A percentile compares a stretch with the other conserved stretches of the same genome.
These are phyloP conservation scores for Ochromonas danica DNA, from an alignment of 108 stramenopile species.

Conservation along the genomic window DNA sequence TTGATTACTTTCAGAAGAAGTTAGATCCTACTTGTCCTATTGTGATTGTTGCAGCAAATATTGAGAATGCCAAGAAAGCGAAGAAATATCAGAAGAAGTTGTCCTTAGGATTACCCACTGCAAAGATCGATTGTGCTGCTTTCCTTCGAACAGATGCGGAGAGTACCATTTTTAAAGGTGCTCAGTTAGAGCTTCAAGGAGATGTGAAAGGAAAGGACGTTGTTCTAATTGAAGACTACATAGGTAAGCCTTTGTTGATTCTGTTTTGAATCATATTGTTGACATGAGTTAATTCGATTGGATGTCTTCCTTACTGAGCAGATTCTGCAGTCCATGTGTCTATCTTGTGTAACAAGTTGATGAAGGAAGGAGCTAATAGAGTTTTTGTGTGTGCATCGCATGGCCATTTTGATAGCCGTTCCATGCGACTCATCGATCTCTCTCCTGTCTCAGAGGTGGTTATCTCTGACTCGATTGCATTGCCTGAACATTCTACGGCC, in stretches of 20 bases:
- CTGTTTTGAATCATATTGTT: too few relatives aligned
- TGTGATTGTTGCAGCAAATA: not conserved
- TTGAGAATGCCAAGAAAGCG: not conserved
- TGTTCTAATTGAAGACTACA: conserved; percentile 1
- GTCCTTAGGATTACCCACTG: too few relatives aligned
- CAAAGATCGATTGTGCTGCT: not conserved
- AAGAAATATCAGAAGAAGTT: conserved; percentile 3
- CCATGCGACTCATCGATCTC: not conserved
- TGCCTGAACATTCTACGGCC: not conserved
- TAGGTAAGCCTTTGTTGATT: too few relatives aligned
- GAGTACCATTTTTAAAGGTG: not conserved
- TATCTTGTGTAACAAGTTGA: not conserved
- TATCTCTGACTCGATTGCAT: conserved; percentile 8
- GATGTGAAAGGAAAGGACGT: conserved; percentile 9
- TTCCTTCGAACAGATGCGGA: not conserved
- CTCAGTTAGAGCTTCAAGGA: not conserved
- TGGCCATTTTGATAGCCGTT: not conserved
- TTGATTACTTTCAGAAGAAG: not conserved
- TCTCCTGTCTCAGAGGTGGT: conserved; percentile 5
- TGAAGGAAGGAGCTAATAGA: conserved; percentile 11
- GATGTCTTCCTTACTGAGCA: too few relatives aligned
- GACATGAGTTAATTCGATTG: too few relatives aligned
- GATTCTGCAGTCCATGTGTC: not conserved
- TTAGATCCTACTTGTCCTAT: not conserved
- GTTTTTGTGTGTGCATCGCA: conserved; percentile 7